Conservation (phyloP, 2,329 filamentous ascomycete genomes). For the Aspergillus sp. region DNA sequence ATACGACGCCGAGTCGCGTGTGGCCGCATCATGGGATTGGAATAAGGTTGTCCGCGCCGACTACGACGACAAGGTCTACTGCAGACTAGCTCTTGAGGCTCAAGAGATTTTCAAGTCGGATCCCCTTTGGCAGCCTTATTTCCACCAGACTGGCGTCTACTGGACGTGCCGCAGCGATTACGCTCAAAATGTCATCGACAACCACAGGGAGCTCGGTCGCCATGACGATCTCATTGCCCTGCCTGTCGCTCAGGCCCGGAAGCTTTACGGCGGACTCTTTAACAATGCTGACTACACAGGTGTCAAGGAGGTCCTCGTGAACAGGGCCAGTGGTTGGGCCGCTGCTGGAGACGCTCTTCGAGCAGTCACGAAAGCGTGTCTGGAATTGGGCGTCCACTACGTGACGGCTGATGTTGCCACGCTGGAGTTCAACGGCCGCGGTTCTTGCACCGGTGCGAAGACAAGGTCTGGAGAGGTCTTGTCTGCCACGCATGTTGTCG, state of each 20-base stretch:
- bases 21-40: slow-evolving; percentile 23
- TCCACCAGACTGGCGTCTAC: slow-evolving; percentile 45
- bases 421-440: slow-evolving; percentile 41
- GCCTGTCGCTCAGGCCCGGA: slow-evolving; percentile 45
- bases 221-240: slow-evolving; percentile 39
- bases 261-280: slow-evolving; percentile 50
- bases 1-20: slow-evolving; percentile 26
- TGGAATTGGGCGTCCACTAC: slow-evolving; percentile 52
- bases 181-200: slow-evolving; percentile 40
- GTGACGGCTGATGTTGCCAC: slow-evolving; percentile 32
- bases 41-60: slow-evolving; percentile 21
- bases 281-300: slow-evolving; percentile 51
- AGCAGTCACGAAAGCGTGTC: slow-evolving; percentile 44
- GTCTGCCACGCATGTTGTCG: slow-evolving; percentile 18
- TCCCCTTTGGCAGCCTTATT: slow-evolving; percentile 28
- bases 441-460: slow-evolving; percentile 27
- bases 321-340: slow-evolving; percentile 54
- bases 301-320: slow-evolving; percentile 49
- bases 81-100: slow-evolving; percentile 16
- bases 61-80: slow-evolving; percentile 21
- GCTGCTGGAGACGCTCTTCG: slow-evolving; percentile 51
- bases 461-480: slow-evolving; percentile 15
- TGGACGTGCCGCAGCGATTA: slow-evolving; percentile 40
- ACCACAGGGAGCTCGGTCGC: slow-evolving; percentile 42
- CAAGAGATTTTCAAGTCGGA: slow-evolving; percentile 29